Conservation (phyloP, 208 protist species). For the Trypanosoma rangeli region DNA sequence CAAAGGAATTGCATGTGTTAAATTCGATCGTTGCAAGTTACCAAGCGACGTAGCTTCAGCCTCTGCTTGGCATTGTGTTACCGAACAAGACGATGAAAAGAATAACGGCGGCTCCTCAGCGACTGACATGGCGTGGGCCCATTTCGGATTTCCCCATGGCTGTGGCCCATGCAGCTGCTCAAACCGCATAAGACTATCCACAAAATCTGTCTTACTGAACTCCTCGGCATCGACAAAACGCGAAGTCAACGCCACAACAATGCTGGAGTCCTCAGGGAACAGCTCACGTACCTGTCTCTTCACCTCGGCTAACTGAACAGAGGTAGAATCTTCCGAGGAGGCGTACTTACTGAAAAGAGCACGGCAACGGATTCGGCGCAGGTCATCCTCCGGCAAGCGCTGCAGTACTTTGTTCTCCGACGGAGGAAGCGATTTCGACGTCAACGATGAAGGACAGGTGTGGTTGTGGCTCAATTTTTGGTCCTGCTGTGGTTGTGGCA, state of each 20-base stretch:
- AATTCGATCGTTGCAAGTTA: not conserved
- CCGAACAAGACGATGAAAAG: not conserved
- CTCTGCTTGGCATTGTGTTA: not conserved
- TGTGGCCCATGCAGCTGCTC: slow-evolving; percentile 51
- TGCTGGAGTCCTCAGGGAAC: slow-evolving; percentile 58
- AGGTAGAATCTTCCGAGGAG: slow-evolving; percentile 23
- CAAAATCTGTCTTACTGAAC: slow-evolving; percentile 54
- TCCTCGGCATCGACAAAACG: slow-evolving; percentile 12
- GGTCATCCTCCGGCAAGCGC: slow-evolving; percentile 27
- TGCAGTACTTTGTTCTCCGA: not conserved
- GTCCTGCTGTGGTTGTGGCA: not conserved
- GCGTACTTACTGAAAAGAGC: slow-evolving; percentile 88
- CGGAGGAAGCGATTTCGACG: not conserved
- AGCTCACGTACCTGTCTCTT: slow-evolving; percentile 43
- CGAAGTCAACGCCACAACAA: slow-evolving; percentile 47
- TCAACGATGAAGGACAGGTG: not conserved
- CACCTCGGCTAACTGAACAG: slow-evolving; percentile 46
- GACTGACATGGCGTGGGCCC: not conserved
- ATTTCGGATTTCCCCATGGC: slow-evolving; percentile 40
- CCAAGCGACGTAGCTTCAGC: not conserved
- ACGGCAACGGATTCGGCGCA: slow-evolving; percentile 58
- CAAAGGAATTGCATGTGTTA: not conserved
- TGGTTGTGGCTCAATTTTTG: not conserved
- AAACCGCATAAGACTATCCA: slow-evolving; percentile 53
- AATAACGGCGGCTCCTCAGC: not conserved